Evolutionary conservation across 1,284 basidiomycete species (phyloP), one percentile per base, ranked within the genome.

Genomic region (Mycosarcoma mackinlayi): DNA sequence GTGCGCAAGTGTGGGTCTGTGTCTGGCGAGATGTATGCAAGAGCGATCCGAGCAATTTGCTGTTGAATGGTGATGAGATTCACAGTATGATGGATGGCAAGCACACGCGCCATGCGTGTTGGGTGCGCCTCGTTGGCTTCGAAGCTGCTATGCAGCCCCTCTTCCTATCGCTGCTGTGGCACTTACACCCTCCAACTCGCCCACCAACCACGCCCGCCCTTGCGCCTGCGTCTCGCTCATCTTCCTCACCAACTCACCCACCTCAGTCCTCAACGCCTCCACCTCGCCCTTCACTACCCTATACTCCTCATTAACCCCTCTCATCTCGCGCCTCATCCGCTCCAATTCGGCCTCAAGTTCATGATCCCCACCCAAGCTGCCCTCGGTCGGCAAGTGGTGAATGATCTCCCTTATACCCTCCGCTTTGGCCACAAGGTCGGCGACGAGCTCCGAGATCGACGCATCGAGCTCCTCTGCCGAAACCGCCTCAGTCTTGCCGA

Each of bases 401-500:
- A 77, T 75, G 34, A 70, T 67, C 16, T 41, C 31, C 23, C 69
- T 39, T 10, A 77, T 67, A 11, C 54, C 35, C 3, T 60, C 47
- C 4, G 75, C 75, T 28, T 77, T 75, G 8, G 46, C 41, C 0
- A 77, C 53, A 0, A 77, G 56, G 25, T 77, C 73, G 1, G 50
- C 34, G 11, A 77, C 68, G n/a, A 77, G 60, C 37, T 77, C 75
- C 1, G 54, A 38, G 16, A 60, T 73, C 3, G 66, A 49, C 4
- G 44, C 34, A 35, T 68, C 37, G 52, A 57, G 65, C 23, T 71
- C 75, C 1, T 39, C 39, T 2, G 59, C 35, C 4, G 41, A 19
- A 9, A 73, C 60, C 3, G 67, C 61, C 39, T 77, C 75, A 0
- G 75, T 75, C 19, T 70, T 71, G 6, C 75, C 75, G 1, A 73